These are phyloP conservation scores for Didymella lethalis DNA, from an alignment of 2,329 filamentous ascomycete genomes.

Conservation along the genomic window DNA sequence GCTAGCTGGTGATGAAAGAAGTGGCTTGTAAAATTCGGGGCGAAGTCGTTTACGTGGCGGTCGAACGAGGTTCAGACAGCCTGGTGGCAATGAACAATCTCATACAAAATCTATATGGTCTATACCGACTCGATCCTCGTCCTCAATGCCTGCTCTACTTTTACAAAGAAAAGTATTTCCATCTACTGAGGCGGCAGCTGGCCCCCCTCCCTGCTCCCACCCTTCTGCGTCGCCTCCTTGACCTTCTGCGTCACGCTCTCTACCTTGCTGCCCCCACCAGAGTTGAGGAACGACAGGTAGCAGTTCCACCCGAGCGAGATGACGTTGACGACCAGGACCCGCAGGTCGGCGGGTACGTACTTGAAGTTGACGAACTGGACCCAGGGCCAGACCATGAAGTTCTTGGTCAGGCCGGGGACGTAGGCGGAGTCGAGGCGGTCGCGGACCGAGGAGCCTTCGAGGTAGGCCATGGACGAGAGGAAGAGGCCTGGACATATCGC, in stretches of 20 bases:
- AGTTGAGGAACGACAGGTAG: slow-evolving; percentile 52
- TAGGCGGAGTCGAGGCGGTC: slow-evolving; percentile 79
- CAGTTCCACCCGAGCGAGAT: slow-evolving; percentile 60
- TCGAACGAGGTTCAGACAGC: too few relatives aligned
- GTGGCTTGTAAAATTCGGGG: too few relatives aligned
- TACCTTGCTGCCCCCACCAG: slow-evolving; percentile 33
- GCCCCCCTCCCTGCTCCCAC: slow-evolving; percentile 33
- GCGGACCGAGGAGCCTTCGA: slow-evolving; percentile 71
- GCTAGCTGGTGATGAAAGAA: too few relatives aligned
- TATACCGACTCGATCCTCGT: neutral
- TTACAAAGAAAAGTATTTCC: neutral
- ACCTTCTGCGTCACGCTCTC: slow-evolving; percentile 4
- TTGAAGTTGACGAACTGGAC: slow-evolving; percentile 90
- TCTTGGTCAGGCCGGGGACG: slow-evolving; percentile 75
- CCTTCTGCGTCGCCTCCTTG: slow-evolving; percentile 19
- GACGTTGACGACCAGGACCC: slow-evolving; percentile 86
- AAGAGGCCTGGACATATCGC: slow-evolving; percentile 62
- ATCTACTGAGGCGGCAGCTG: slow-evolving; percentile 38
- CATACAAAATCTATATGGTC: neutral
- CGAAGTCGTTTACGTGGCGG: too few relatives aligned
- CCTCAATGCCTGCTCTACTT: neutral
- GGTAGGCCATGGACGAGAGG: slow-evolving; percentile 81
- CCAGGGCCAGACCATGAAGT: slow-evolving; percentile 86
- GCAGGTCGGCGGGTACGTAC: slow-evolving; percentile 81
- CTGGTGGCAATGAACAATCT: neutral